Evolutionary conservation across 192 early-diverging fungal genomes (phyloP), one percentile per base, ranked within the genome.

Genomic region (Physocladia obscura): DNA sequence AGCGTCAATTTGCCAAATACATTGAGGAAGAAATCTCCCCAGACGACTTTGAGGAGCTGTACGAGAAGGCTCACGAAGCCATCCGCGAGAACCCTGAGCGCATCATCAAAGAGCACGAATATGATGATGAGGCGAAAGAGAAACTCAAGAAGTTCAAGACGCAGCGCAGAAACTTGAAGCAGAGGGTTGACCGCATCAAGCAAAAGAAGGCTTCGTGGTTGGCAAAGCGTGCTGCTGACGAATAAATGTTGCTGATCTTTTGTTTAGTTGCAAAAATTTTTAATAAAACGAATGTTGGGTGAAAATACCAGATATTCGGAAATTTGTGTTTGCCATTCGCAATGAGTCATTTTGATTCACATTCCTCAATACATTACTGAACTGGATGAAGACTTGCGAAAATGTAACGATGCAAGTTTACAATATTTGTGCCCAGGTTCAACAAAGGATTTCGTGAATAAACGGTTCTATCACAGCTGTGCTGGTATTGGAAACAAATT

Each of bases 1-100:
- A 94, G 87, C 82, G 88, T 72, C 94, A 97, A 81, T 99, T 99
- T 81, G 85, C 94, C 63, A 85, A 83, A 75, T 97, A 91, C 91
- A 86, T 99, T 75, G 93, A 87, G 82, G 84, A 87, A 57, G 95
- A 89, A 61, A 81, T 97, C 71, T 76, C 85, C 52, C 83, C 93
- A 57, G 97, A 96, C 73, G 91, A 89, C 76, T 81, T 99, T 60
- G 97, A 99, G 85, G 94, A 92, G 68, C 87, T 97, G 82, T 99
- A 96, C 90, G 81, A 83, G 62, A 81, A 89, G 61, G 95, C 94
- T 55, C 97, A 99, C 86, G 86, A 83, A 69, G 89, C 89, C 40
- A 99, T 99, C 87, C 93, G 97, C 78, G 94, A 85, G 60, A 86
- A 99, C 83, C 97, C 97, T 40, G 38, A 55, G 32, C 69, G 79